phyloP scores from a whole-genome alignment of 2,329 filamentous ascomycete species.

The Fusarium piperis region DNA sequence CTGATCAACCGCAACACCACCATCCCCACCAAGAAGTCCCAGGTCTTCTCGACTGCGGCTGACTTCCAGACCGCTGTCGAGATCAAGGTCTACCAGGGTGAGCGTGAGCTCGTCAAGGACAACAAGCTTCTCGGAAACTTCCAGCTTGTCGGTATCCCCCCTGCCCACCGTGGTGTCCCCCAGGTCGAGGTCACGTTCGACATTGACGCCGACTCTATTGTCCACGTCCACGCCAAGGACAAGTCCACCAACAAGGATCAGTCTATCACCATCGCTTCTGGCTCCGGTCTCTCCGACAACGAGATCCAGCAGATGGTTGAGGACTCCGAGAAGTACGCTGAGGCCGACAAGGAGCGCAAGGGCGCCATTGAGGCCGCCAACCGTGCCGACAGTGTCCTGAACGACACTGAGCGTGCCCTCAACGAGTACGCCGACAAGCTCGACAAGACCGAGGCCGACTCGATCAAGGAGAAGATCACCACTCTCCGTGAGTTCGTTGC shows the following conservation, averaged over 20 bases:
- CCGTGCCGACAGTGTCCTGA: slow-evolving; percentile 93
- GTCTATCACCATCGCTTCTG: slow-evolving; percentile 98
- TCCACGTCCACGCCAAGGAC: slow-evolving; percentile 98
- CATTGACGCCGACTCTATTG: slow-evolving; percentile 97
- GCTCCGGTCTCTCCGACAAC: slow-evolving; percentile 91
- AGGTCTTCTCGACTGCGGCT: slow-evolving; percentile 96
- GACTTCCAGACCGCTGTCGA: slow-evolving; percentile 99
- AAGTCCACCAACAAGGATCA: slow-evolving; percentile 99
- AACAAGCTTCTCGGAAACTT: slow-evolving; percentile 99
- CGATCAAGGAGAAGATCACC: slow-evolving; percentile 93
- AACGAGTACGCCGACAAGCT: slow-evolving; percentile 97
- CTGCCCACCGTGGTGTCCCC: slow-evolving; percentile 94
- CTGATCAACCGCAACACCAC: slow-evolving; percentile 99
- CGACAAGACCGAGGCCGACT: slow-evolving; percentile 94
- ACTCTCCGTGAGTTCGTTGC: slow-evolving; percentile 87
- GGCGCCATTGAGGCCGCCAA: slow-evolving; percentile 94
- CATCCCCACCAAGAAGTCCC: slow-evolving; percentile 99
- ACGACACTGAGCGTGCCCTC: slow-evolving; percentile 97
- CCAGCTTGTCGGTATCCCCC: slow-evolving; percentile 97
- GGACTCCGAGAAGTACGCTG: slow-evolving; percentile 96
- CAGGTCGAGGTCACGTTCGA: slow-evolving; percentile 99
- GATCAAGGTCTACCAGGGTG: slow-evolving; percentile 99
- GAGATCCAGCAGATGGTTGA: slow-evolving; percentile 99
- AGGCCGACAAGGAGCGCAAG: slow-evolving; percentile 97
- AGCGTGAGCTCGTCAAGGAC: slow-evolving; percentile 98